These are phyloP conservation scores for Metschnikowia matae DNA, from an alignment of 805 yeast genomes.

Conservation along the genomic window DNA sequence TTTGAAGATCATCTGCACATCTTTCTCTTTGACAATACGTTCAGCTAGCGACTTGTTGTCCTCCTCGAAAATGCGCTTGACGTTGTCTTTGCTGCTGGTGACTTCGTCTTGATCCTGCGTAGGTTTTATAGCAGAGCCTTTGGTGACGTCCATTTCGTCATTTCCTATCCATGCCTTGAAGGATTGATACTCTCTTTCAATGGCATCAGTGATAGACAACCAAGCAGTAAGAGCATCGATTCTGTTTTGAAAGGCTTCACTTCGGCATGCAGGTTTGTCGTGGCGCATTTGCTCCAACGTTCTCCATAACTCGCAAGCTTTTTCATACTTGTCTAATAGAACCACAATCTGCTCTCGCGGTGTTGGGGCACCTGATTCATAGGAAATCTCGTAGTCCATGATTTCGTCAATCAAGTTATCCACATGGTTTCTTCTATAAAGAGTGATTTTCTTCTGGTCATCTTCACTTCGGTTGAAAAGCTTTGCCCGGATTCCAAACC, in stretches of 20 bases:
- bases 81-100: constrained; percentile 14
- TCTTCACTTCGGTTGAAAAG: constrained; percentile 73
- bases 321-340: constrained; percentile 58
- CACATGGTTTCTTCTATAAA: constrained; percentile 66
- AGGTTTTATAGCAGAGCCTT: constrained; percentile 18
- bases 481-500: constrained; percentile 87
- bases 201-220: constrained; percentile 69
- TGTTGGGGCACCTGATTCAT: constrained; percentile 29
- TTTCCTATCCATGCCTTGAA: constrained; percentile 82
- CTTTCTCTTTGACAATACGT: constrained; percentile 73
- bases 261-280: constrained; percentile 69
- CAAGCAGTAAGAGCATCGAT: constrained; percentile 81
- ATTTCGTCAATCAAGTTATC: constrained; percentile 72
- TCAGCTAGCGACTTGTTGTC: constrained; percentile 73
- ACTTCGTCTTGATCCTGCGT: background rate
- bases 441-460: constrained; percentile 67
- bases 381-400: constrained; percentile 53
- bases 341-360: constrained; percentile 48
- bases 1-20: constrained; percentile 65
- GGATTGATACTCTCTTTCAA: constrained; percentile 56
- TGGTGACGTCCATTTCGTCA: constrained; percentile 64
- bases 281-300: constrained; percentile 70
- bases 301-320: constrained; percentile 74
- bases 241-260: constrained; percentile 58
- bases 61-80: constrained; percentile 47